A percentile compares a stretch with the other conserved stretches of the same genome.
phyloP scores from a whole-genome alignment of 164 flowering plant genomes.

The Piper betle region DNA sequence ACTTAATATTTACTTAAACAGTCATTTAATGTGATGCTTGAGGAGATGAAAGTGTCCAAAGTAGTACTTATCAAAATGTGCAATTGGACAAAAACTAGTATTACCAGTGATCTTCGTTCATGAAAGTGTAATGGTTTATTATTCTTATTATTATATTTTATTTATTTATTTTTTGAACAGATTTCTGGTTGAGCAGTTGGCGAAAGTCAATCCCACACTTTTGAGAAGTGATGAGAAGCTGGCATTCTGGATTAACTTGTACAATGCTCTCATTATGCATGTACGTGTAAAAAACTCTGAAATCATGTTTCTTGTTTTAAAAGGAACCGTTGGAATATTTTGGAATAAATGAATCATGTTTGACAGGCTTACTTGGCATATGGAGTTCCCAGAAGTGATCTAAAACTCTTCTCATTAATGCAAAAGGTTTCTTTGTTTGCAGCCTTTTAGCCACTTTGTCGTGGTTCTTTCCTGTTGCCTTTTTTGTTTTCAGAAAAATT shows the following conservation, averaged over 20 bases:
- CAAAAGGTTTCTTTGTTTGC: slow-evolving; percentile 37
- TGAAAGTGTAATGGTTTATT: neutral
- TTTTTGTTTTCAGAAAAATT: too few relatives aligned
- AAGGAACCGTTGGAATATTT: neutral
- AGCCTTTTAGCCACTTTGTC: neutral
- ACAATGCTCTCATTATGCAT: slow-evolving; percentile 78
- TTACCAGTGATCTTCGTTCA: too few relatives aligned
- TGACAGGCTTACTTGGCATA: slow-evolving; percentile 74
- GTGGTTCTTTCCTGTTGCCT: neutral
- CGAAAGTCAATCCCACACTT: slow-evolving; percentile 50
- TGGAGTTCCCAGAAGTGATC: slow-evolving; percentile 67
- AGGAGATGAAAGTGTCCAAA: too few relatives aligned
- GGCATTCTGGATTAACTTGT: slow-evolving; percentile 85
- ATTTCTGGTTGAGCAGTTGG: slow-evolving; percentile 63
- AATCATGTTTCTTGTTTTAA: neutral
- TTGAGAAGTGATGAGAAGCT: slow-evolving; percentile 54
- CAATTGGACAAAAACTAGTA: too few relatives aligned
- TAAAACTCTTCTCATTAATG: slow-evolving; percentile 71
- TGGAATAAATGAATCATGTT: neutral
- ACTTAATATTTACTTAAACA: too few relatives aligned
- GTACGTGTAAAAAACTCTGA: slow-evolving; percentile 19
- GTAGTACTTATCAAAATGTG: too few relatives aligned
- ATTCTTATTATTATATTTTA: neutral
- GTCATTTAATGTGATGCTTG: too few relatives aligned
- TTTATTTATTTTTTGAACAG: slow-evolving; percentile 15